Percentiles rank a stretch among this genome's conserved stretches.
Evolutionary conservation across 1,284 basidiomycete species (phyloP).

Genomic region (Ceratobasidium sp.): DNA sequence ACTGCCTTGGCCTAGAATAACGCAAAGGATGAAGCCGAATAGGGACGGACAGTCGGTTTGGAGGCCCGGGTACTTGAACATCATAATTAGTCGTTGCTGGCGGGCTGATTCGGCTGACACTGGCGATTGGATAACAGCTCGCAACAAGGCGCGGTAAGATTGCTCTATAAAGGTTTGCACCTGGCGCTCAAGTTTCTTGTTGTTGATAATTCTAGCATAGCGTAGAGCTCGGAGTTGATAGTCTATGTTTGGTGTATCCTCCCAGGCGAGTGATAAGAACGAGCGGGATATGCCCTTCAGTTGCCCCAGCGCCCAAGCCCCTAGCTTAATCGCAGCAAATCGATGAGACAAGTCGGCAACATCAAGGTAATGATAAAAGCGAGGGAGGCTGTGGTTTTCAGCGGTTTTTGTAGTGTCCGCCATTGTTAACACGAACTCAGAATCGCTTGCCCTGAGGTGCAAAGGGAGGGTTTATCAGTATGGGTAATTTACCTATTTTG

Average conservation of each 20-base stretch:
- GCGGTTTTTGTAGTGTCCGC: neutral
- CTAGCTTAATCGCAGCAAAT: neutral
- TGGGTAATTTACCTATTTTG: too few species aligned
- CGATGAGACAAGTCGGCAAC: conserved; percentile 12
- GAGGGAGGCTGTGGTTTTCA: neutral
- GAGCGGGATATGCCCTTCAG: neutral
- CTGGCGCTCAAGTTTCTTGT: neutral
- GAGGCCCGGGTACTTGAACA: neutral
- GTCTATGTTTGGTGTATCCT: neutral
- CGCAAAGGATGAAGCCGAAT: conserved; percentile 13
- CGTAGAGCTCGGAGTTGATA: neutral
- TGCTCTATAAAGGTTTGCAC: neutral
- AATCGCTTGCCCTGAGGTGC: conserved; percentile 5
- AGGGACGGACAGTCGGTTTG: neutral
- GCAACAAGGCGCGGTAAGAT: too few species aligned
- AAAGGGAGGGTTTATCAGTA: too few species aligned
- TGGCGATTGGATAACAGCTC: neutral
- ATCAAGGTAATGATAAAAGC: neutral
- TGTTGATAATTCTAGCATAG: neutral
- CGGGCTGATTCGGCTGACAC: neutral
- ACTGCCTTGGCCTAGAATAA: neutral
- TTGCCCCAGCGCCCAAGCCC: conserved; percentile 10
- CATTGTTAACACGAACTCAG: neutral
- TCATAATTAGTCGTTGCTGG: neutral
- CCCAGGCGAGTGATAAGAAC: neutral